These are phyloP conservation scores for grape (Vitis vinifera) DNA, from an alignment of 164 flowering plant species.

Conservation along the genomic window ASM3070453v1 NC_081823.1:5474501-5475000, in stretches of 20 bases:
- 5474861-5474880: slow-evolving; percentile 48
- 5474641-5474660: no score
- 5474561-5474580: slow-evolving; percentile 22
- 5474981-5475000: slow-evolving; percentile 22
- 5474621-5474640: neutral
- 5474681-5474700: neutral
- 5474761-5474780: no score
- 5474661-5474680: neutral
- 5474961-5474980: slow-evolving; percentile 72
- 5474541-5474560: slow-evolving; percentile 27
- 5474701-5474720: no score
- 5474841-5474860: neutral
- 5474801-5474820: neutral
- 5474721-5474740: no score
- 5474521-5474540: slow-evolving; percentile 32
- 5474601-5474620: neutral
- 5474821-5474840: neutral
- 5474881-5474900: slow-evolving; percentile 43
- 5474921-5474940: slow-evolving; percentile 63
- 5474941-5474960: slow-evolving; percentile 46
- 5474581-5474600: neutral
- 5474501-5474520: slow-evolving; percentile 43
- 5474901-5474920: slow-evolving; percentile 65
- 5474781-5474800: no score
- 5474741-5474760: no score